Conservation (phyloP, 768 basidiomycete genomes). For the Podaxis carcinomalis region DNA sequence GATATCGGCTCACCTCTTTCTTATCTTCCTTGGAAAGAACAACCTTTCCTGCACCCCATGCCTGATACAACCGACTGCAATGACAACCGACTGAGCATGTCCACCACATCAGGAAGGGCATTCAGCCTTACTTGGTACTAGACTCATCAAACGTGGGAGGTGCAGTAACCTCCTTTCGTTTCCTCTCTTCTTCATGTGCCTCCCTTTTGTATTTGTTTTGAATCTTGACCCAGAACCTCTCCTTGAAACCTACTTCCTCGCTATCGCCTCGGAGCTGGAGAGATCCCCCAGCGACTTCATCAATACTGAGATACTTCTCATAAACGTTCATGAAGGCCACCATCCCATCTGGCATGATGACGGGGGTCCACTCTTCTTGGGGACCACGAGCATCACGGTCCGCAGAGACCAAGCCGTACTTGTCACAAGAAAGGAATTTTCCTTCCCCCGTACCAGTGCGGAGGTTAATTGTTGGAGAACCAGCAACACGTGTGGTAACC, state of each 20-base stretch:
- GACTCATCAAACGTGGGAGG: constrained; percentile 65
- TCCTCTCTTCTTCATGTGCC: constrained; percentile 73
- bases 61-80: constrained; percentile 64
- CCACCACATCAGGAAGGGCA: neutral
- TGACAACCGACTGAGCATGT: neutral
- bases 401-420: constrained; percentile 78
- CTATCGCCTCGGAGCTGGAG: constrained; percentile 79
- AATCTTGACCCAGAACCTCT: constrained; percentile 86
- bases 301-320: constrained; percentile 81
- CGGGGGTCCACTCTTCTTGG: constrained; percentile 92
- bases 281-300: constrained; percentile 82
- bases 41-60: constrained; percentile 80
- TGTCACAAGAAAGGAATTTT: constrained; percentile 87
- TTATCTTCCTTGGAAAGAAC: constrained; percentile 69
- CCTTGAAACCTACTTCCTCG: constrained; percentile 79
- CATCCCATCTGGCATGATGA: constrained; percentile 80
- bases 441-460: constrained; percentile 85
- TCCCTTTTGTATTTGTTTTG: constrained; percentile 88
- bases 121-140: constrained; percentile 58
- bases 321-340: constrained; percentile 86
- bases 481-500: constrained; percentile 85
- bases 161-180: constrained; percentile 54
- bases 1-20: constrained; percentile 50
- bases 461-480: constrained; percentile 79
- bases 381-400: constrained; percentile 88